Conservation (phyloP, 495 filamentous ascomycete species). For the Penicillium angulare region DNA sequence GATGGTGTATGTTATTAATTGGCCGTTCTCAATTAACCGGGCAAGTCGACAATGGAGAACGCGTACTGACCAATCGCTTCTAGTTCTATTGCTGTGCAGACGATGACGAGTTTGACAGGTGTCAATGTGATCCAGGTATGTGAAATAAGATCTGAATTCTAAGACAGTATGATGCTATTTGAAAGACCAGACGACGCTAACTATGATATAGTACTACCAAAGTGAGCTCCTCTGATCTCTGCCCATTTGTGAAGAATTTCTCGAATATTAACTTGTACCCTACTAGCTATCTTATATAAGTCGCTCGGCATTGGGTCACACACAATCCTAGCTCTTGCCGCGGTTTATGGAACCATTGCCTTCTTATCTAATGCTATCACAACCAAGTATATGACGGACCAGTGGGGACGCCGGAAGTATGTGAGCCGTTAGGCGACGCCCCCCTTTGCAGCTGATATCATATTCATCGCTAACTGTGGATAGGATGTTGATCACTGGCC, state of each 20-base stretch:
- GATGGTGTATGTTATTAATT: slow-evolving; percentile 37
- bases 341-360: slow-evolving; percentile 55
- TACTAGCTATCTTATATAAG: slow-evolving; percentile 52
- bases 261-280: slow-evolving; percentile 1
- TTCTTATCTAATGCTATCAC: slow-evolving; percentile 54
- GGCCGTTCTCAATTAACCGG: no score
- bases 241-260: neutral
- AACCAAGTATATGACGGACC: slow-evolving; percentile 54
- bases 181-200: slow-evolving; percentile 3
- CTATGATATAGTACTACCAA: slow-evolving; percentile 48
- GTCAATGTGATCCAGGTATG: slow-evolving; percentile 54
- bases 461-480: neutral
- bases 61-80: slow-evolving; percentile 3
- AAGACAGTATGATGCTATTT: neutral
- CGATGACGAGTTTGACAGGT: slow-evolving; percentile 57
- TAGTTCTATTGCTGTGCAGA: slow-evolving; percentile 57
- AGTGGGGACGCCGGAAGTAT: slow-evolving; percentile 60
- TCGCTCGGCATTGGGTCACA: slow-evolving; percentile 51
- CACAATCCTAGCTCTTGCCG: slow-evolving; percentile 54
- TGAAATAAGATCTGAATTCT: neutral
- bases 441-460: neutral
- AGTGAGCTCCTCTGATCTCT: slow-evolving; percentile 30
- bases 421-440: slow-evolving; percentile 2
- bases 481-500: slow-evolving; percentile 54
- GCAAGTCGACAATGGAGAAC: no score